These are phyloP conservation scores for Vigna unguiculata DNA, from an alignment of 306 rosid genomes.

Conservation along the genomic window DNA sequence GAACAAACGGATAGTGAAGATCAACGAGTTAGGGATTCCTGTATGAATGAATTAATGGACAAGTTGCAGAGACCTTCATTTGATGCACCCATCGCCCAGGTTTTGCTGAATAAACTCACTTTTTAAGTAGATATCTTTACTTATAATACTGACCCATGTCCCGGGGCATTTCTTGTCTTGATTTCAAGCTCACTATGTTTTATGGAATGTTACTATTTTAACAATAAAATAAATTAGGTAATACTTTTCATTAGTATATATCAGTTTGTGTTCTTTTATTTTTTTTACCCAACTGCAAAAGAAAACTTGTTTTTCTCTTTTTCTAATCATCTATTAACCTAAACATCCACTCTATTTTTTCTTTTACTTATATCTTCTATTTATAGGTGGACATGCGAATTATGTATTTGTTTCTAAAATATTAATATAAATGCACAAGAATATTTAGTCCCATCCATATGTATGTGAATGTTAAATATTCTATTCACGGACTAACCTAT, in stretches of 20 bases:
- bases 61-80: slow-evolving; percentile 27
- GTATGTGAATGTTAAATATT: no score
- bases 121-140: slow-evolving; percentile 23
- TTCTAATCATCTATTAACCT: neutral
- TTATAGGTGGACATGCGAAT: no score
- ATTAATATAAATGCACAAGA: no score
- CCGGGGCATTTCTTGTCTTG: neutral
- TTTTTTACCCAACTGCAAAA: neutral
- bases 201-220: neutral
- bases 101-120: slow-evolving; percentile 34
- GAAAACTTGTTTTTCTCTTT: no score
- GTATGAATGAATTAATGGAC: slow-evolving; percentile 58
- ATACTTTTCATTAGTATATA: neutral
- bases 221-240: neutral
- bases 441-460: no score
- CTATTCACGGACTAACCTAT: no score
- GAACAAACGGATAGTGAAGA: slow-evolving; percentile 71
- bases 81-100: slow-evolving; percentile 27
- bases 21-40: slow-evolving; percentile 77
- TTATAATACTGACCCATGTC: slow-evolving; percentile 27
- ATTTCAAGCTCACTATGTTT: neutral
- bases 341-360: no score
- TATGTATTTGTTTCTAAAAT: no score
- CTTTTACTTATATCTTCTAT: no score
- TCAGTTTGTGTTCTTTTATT: neutral